phyloP scores from a whole-genome alignment of 306 rosid genomes.

The Cajanus cajan region DNA sequence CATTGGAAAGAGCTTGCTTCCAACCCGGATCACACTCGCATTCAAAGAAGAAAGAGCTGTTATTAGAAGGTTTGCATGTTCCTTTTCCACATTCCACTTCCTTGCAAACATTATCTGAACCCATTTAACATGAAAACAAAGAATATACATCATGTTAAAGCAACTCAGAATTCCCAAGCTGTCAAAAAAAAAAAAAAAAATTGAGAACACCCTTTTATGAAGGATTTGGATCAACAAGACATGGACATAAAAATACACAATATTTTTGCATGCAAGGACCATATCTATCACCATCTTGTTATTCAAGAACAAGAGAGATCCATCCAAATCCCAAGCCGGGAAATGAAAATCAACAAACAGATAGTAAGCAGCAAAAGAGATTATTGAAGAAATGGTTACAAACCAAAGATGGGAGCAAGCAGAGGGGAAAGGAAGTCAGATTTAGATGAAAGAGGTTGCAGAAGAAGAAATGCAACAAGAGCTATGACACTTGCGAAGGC shows the following conservation, averaged over 20 bases:
- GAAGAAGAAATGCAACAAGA: slow-evolving; percentile 37
- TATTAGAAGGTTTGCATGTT: slow-evolving; percentile 63
- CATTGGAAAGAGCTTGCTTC: slow-evolving; percentile 49
- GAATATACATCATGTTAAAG: neutral
- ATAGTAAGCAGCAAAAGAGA: neutral
- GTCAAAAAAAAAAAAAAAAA: neutral
- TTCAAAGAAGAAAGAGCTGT: slow-evolving; percentile 53
- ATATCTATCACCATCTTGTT: neutral
- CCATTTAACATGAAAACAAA: slow-evolving; percentile 4
- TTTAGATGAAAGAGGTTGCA: slow-evolving; percentile 42
- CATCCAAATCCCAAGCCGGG: neutral
- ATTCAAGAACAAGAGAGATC: neutral
- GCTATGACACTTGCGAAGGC: slow-evolving; percentile 35
- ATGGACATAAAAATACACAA: neutral
- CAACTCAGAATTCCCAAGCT: neutral
- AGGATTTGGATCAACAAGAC: neutral
- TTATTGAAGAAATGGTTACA: slow-evolving; percentile 16
- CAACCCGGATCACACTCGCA: slow-evolving; percentile 81
- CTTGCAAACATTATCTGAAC: slow-evolving; percentile 69
- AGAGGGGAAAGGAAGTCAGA: slow-evolving; percentile 53
- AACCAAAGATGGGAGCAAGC: slow-evolving; percentile 67
- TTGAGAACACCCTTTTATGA: slow-evolving; percentile 15
- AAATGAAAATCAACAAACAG: neutral
- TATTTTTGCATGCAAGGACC: neutral
- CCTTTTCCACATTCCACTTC: slow-evolving; percentile 77